A percentile compares a stretch with the other conserved stretches of the same genome.
Evolutionary conservation across 106 monocot species (phyloP).

Genomic region (Agapanthus africanus): DNA sequence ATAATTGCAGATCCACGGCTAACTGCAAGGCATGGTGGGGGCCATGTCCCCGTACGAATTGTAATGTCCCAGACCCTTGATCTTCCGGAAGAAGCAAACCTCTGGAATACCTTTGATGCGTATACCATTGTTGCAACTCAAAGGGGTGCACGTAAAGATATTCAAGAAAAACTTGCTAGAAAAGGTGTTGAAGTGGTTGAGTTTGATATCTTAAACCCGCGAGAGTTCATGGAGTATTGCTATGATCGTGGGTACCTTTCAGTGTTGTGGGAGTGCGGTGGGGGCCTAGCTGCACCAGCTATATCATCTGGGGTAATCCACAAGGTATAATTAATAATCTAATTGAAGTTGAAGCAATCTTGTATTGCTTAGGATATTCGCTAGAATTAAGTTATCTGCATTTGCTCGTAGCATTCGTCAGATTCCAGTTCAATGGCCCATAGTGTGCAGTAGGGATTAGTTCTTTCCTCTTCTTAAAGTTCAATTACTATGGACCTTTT

Average conservation of each 20-base stretch:
- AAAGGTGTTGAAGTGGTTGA: conserved; percentile 99
- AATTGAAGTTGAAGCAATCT: neutral
- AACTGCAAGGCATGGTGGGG: conserved; percentile 82
- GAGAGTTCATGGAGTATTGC: conserved; percentile 91
- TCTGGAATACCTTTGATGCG: conserved; percentile 90
- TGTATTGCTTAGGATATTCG: neutral
- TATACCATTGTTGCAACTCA: conserved; percentile 94
- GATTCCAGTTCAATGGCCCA: neutral
- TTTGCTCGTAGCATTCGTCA: neutral
- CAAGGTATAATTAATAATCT: conserved; percentile 63
- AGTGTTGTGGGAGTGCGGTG: conserved; percentile 94
- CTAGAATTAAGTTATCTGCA: neutral
- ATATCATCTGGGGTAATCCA: conserved; percentile 86
- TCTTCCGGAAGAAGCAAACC: conserved; percentile 88
- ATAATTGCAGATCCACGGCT: conserved; percentile 68
- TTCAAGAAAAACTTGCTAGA: conserved; percentile 67
- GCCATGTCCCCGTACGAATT: conserved; percentile 74
- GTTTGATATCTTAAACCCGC: conserved; percentile 86
- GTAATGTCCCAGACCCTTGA: conserved; percentile 84
- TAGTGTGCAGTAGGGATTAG: neutral
- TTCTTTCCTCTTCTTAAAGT: neutral
- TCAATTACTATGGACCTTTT: neutral
- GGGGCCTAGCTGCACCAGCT: conserved; percentile 73
- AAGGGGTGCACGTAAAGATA: conserved; percentile 73
- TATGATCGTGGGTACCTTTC: conserved; percentile 84